Base-by-base conservation (phyloP, 495 filamentous ascomycete genomes). In the Astrothelium subdiscretum region DNA sequence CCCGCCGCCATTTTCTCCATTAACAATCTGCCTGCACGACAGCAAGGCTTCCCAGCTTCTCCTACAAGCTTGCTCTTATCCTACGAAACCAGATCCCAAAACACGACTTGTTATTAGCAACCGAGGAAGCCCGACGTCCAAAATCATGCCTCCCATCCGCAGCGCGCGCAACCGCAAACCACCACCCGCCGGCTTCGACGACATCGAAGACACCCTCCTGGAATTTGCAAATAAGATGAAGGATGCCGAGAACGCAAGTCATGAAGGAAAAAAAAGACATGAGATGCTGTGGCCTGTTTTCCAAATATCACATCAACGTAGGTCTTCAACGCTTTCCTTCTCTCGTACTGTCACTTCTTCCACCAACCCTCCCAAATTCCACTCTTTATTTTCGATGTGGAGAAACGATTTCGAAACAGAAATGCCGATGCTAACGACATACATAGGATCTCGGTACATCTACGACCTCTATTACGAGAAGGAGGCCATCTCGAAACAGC, bases 221-320 rank as follows among this genome's bases (percentile, higher is more conserved):
- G 88, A 96, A 66, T 98, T 97, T 76, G 80, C 80, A 74, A 96
- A 97, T 79, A 95, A 96, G 78, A 96, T 97, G 94, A 97, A 97
- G 73, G 94, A 98, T 75, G 94, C 92, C 58, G 90, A 96, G 72
- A 91, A 92, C 71, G 76, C 79, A 35, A 77, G 81, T 66, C 84
- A 87, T 64, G 87, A 90, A 52, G 87, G 87, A 8, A 88, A 87
- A 67, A 88, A 87, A 75, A 85, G 89, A 66, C 83, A 96, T 70
- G 91, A 97, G 76, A 88, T 88, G 59, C 79, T 91, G 62, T 97
- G 94, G 95, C 91, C 91, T 58, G 94, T 97, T 59, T 97, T 97
- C 72, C 94, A 96, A 74, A 97, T 99, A 73, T 85, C 83, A 43
- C 94, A 99, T 75, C 92, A 99, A 75, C 87, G 94, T 81, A 83